Evolutionary conservation across 73 alveolate genomes (phyloP).

Genomic region (Durusdinium trenchii): DNA sequence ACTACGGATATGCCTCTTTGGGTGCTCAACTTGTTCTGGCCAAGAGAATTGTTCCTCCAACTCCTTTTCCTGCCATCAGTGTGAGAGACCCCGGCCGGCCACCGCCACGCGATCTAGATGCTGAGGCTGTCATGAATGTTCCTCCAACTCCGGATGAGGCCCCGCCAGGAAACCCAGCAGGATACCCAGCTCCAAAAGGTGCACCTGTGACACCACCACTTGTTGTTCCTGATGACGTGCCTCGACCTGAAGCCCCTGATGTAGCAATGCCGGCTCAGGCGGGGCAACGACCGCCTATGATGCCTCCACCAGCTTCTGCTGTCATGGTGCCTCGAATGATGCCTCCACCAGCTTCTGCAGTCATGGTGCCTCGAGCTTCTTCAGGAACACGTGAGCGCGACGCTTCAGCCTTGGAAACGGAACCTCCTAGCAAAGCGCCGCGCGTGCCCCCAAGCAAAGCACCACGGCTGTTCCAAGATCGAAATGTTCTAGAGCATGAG

Average conservation of each 20-base stretch:
- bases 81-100: neutral
- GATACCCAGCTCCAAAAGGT: neutral
- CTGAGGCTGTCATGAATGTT: neutral
- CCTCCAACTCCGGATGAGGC: neutral
- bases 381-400: no score
- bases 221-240: neutral
- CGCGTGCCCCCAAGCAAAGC: no score
- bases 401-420: no score
- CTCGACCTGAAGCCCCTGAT: neutral
- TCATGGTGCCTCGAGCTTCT: no score
- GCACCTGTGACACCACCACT: neutral
- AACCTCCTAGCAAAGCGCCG: no score
- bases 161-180: no score
- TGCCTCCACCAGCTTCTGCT: neutral
- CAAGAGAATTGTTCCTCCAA: neutral
- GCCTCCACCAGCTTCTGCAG: neutral
- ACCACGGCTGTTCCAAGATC: no score
- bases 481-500: no score
- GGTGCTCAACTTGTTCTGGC: neutral
- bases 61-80: neutral
- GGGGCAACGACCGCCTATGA: neutral
- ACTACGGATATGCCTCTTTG: neutral
- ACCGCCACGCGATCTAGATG: neutral
- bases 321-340: neutral
- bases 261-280: neutral